Evolutionary conservation across 345 rosid genomes (phyloP), one percentile per base, ranked within the genome.

Genomic region (Arabis hirsuta): DNA sequence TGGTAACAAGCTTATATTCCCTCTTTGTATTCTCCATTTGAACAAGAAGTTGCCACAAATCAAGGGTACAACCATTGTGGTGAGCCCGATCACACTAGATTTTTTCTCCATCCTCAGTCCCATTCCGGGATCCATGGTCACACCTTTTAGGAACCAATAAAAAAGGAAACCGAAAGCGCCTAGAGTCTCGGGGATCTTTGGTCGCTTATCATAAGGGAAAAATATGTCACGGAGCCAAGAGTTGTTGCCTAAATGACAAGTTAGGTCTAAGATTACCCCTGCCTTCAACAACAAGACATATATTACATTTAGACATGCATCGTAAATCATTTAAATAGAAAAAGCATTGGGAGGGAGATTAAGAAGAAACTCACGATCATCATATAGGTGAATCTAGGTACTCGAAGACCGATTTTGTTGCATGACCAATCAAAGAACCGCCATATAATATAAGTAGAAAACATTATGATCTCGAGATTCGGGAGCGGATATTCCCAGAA

Each of bases 71-170:
- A 77, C 0, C 55, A 80, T 54, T 27, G 84, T 48, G 7, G 64
- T 48, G 51, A 79, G 6, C 2, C 79, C 85, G 6, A 81, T 56
- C 45, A 70, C 67, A 4, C 12, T 9, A 11, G 80, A 16, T 20
- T 76, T 81, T 65, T 24, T 73, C 4, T 64, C 78, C 29, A 72
- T 62, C 52, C 8, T 77, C 9, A 55, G 2, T 11, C 66, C 64
- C 11, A 72, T 13, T 16, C 32, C 64, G 22, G 76, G 62, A 47
- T 87, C 85, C 83, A 80, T 82, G 63, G 86, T 84, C 69, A 87
- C 84, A 46, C 79, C 88, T 64, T 72, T 67, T 32, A 87, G 74
- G 67, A 87, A 87, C 63, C 83, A 60, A 67, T 78, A 83, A 16
- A 84, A 1, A 45, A 66, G 59, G 20, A 65, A 85, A 14, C 83